Evolutionary conservation across 1,284 basidiomycete genomes (phyloP), one percentile per base, ranked within the genome.

Genomic region (Golubevia sp.): DNA sequence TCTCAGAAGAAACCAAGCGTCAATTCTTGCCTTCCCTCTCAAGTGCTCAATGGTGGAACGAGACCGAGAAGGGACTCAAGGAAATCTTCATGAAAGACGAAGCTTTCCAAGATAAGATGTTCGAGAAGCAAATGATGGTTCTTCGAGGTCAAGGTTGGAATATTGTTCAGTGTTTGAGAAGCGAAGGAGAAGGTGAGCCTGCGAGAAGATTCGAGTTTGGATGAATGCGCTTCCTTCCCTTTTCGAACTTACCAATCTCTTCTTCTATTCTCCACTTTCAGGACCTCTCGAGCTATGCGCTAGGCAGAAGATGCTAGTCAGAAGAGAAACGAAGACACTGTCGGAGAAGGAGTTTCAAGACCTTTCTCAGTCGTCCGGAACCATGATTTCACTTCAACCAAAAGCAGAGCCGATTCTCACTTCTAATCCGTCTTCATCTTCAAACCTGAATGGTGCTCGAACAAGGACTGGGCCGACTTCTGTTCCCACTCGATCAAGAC

Each of bases 61-160:
- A 93, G 77, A 94, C 93, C 2, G 91, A 90, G 1, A 90, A 86
- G 67, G 89, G 92, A 69, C 85, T 96, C 5, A 86, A 90, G 63
- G 90, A 90, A 69, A 77, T 94, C 21, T 94, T 94, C 78, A 88
- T 88, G 15, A 86, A 92, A 15, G 93, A 94, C 81, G 89, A 90
- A 2, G 92, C 92, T 56, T 85, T 85, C 61, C 79, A 83, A 56
- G 76, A 81, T 34, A 62, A 66, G 38, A 79, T 80, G 59, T 86
- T 85, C 67, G 68, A 92, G 89, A 87, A 91, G 70, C 93, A 96
- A 87, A 86, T 96, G 71, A 91, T 91, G 44, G 91, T 96, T 5
- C 89, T 96, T 69, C 94, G 94, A 83, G 94, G 93, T 2, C 94
- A 97, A 81, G 93, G 92, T 3, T 93, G 90, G 88, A 94, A 94